Evolutionary conservation across 768 basidiomycete genomes (phyloP), one percentile per base, ranked within the genome.

Genomic region (Termitomyces bulborhizus): DNA sequence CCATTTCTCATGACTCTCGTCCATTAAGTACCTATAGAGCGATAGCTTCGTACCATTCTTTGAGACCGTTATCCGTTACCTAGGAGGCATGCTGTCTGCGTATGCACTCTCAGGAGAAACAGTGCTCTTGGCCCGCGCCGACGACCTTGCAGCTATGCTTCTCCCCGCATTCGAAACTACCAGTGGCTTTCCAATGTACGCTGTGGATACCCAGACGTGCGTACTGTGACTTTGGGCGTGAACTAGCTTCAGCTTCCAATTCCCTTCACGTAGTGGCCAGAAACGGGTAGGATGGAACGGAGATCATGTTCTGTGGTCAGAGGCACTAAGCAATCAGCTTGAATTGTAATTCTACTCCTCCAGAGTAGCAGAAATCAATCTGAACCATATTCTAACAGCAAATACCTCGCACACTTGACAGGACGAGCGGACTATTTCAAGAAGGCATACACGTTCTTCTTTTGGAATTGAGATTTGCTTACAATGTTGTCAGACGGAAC

Each of bases 31-130:
- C 15, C 40, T 36, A 41, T 40, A 67, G 70, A 46, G 39, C 56
- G 63, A 67, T 32, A 7, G 34, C 37, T 73, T 69, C 66, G 73
- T 66, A 0, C 83, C 81, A 1, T 86, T 87, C 66, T 88, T 88
- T 56, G 87, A 93, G 73, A 91, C 89, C 0, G 83, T 85, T 49
- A 93, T 93, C 51, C 84, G 92, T 21, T 85, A 93, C 60, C 76
- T 95, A 3, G 93, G 93, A 1, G 93, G 93, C 4, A 74, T 93
- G 3, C 73, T 93, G 4, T 86, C 86, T 8, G 88, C 90, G 0
- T 86, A 92, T 59, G 84, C 90, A 1, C 74, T 94, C 1, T 86
- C 89, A 1, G 76, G 73, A 6, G 80, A 91, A 51, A 68, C 77
- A 1, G 64, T 87, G 16, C 75, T 88, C 48, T 79, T 90, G 16